These are phyloP conservation scores for Heliocybe sulcata DNA, from an alignment of 1,284 basidiomycete genomes.

Conservation along the genomic window DNA sequence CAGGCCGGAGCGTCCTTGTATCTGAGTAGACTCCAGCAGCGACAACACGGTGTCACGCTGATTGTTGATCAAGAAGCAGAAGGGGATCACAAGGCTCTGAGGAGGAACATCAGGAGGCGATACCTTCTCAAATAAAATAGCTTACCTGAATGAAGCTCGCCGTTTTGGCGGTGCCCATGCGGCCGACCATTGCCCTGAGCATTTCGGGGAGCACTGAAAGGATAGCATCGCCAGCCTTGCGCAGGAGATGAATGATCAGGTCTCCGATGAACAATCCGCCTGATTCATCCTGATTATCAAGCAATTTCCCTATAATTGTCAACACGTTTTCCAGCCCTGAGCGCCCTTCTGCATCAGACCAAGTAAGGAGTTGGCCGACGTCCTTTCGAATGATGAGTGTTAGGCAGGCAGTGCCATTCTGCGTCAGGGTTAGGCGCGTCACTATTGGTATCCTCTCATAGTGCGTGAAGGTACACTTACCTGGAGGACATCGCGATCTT, in stretches of 20 bases:
- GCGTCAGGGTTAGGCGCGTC: conserved; percentile 4
- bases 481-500: conserved; percentile 83
- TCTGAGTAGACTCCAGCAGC: conserved; percentile 60
- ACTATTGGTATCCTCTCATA: background rate
- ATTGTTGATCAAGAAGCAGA: conserved; percentile 87
- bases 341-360: conserved; percentile 60
- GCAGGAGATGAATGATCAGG: conserved; percentile 86
- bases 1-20: conserved; percentile 57
- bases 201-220: conserved; percentile 82
- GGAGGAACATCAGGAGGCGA: background rate
- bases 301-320: conserved; percentile 65
- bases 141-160: conserved; percentile 82
- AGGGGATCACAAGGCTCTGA: conserved; percentile 84
- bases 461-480: conserved; percentile 29
- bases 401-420: conserved; percentile 81
- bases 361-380: conserved; percentile 69
- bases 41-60: conserved; percentile 73
- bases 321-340: conserved; percentile 74
- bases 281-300: conserved; percentile 77
- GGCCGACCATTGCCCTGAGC: conserved; percentile 73
- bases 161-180: conserved; percentile 81
- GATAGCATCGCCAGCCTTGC: conserved; percentile 72
- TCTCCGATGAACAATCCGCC: conserved; percentile 92
- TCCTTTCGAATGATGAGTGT: conserved; percentile 87
- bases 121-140: background rate